Evolutionary conservation across 2,329 filamentous ascomycete species (phyloP).

Genomic region (Falciphora oryzae): DNA sequence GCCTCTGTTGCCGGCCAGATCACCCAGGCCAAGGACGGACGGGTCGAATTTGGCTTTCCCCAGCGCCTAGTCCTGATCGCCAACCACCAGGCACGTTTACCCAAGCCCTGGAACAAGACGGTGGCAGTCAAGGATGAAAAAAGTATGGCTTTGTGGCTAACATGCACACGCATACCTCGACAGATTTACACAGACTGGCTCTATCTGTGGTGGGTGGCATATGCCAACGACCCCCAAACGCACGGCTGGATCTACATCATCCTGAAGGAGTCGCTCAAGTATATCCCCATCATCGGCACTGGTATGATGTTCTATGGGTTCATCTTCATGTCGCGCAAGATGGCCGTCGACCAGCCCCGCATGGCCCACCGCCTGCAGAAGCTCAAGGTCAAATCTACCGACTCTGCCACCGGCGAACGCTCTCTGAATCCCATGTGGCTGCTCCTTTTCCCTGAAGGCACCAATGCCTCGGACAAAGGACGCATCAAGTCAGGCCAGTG

Average conservation of each 20-base stretch:
- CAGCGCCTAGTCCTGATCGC: constrained; percentile 78
- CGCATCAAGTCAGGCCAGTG: constrained; percentile 65
- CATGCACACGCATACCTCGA: constrained; percentile 20
- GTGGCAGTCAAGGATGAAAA: background rate
- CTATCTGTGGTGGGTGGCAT: constrained; percentile 92
- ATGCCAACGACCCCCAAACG: constrained; percentile 67
- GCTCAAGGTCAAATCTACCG: constrained; percentile 55
- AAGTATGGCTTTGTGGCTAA: constrained; percentile 13
- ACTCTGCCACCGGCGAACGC: constrained; percentile 38
- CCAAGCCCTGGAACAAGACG: constrained; percentile 6
- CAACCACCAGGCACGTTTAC: constrained; percentile 63
- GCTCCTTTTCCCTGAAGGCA: constrained; percentile 81
- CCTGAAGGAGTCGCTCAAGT: constrained; percentile 79
- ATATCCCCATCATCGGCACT: constrained; percentile 71
- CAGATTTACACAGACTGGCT: constrained; percentile 84
- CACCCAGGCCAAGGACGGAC: constrained; percentile 61
- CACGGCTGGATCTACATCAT: constrained; percentile 88
- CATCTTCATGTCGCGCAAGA: constrained; percentile 88
- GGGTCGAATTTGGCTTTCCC: constrained; percentile 72
- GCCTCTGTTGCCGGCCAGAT: constrained; percentile 73
- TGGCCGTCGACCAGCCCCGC: constrained; percentile 72
- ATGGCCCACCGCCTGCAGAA: constrained; percentile 68
- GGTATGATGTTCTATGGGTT: constrained; percentile 85
- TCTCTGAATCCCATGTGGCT: constrained; percentile 78
- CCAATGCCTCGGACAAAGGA: constrained; percentile 69